A percentile compares a stretch with the other conserved stretches of the same genome.
Conservation (phyloP, 768 basidiomycete genomes). For the Kondoa malvinella region DNA sequence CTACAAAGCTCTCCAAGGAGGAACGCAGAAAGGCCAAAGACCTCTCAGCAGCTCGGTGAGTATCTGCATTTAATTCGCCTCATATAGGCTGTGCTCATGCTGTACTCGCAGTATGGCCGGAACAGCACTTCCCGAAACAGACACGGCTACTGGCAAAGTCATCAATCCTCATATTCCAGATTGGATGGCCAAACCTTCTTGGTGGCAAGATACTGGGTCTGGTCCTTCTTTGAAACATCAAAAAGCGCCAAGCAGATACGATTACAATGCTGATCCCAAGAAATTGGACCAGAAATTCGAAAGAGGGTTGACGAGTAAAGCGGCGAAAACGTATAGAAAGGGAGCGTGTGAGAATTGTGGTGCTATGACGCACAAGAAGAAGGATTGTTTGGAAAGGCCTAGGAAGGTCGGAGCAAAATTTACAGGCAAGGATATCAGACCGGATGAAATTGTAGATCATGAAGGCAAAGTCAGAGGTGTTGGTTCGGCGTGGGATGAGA, state of each 20-base stretch:
- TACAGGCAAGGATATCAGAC: constrained; percentile 71
- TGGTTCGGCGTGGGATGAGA: constrained; percentile 55
- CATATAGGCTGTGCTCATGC: background rate
- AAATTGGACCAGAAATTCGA: constrained; percentile 86
- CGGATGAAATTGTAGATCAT: constrained; percentile 78
- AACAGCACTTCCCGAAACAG: constrained; percentile 86
- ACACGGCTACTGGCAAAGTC: constrained; percentile 69
- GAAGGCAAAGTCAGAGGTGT: constrained; percentile 39
- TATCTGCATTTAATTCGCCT: background rate
- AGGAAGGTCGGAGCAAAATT: constrained; percentile 89
- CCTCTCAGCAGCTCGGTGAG: constrained; percentile 15
- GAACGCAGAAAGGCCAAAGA: constrained; percentile 4
- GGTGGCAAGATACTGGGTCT: constrained; percentile 83
- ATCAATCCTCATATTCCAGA: constrained; percentile 78
- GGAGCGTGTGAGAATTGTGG: constrained; percentile 99
- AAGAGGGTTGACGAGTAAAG: constrained; percentile 50
- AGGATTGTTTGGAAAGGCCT: constrained; percentile 90
- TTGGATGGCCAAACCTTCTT: constrained; percentile 96
- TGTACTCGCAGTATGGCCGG: constrained; percentile 60
- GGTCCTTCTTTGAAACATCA: constrained; percentile 81
- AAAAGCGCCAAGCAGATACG: constrained; percentile 43
- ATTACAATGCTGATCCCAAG: constrained; percentile 42
- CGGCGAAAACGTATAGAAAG: constrained; percentile 89
- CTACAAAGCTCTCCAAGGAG: background rate
- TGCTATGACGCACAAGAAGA: constrained; percentile 75